Evolutionary conservation across 495 filamentous ascomycete species (phyloP).

Genomic region (Neurospora hispaniola): DNA sequence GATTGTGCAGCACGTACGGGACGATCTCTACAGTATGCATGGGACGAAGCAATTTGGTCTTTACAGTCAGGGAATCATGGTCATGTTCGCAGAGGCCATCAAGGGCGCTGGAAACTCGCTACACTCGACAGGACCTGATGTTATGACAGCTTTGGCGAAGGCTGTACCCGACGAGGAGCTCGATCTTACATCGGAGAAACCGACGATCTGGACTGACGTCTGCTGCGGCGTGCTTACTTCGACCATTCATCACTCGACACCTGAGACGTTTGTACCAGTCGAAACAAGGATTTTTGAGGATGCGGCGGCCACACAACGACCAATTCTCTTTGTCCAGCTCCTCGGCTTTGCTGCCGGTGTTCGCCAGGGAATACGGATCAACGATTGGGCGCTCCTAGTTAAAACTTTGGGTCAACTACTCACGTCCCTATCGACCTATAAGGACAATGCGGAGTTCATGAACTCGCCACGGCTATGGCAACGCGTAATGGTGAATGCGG

Average conservation of each 20-base stretch:
- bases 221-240: slow-evolving; percentile 64
- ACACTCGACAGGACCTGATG: slow-evolving; percentile 68
- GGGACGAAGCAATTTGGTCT: slow-evolving; percentile 41
- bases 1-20: slow-evolving; percentile 57
- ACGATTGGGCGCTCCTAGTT: slow-evolving; percentile 59
- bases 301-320: slow-evolving; percentile 24
- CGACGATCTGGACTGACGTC: slow-evolving; percentile 46
- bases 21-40: slow-evolving; percentile 49
- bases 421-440: slow-evolving; percentile 26
- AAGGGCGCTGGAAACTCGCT: slow-evolving; percentile 70
- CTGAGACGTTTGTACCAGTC: slow-evolving; percentile 55
- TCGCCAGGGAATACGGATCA: slow-evolving; percentile 64
- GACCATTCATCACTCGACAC: slow-evolving; percentile 68
- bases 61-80: slow-evolving; percentile 83
- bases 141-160: slow-evolving; percentile 52
- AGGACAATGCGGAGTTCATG: slow-evolving; percentile 27
- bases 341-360: slow-evolving; percentile 62
- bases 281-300: slow-evolving; percentile 45
- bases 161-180: slow-evolving; percentile 41
- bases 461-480: slow-evolving; percentile 41
- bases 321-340: slow-evolving; percentile 46
- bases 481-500: slow-evolving; percentile 46
- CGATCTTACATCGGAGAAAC: slow-evolving; percentile 24
- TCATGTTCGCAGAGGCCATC: slow-evolving; percentile 76
- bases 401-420: slow-evolving; percentile 46